phyloP scores from a whole-genome alignment of 768 basidiomycete species.

The Rhodotorula graminis region DNA sequence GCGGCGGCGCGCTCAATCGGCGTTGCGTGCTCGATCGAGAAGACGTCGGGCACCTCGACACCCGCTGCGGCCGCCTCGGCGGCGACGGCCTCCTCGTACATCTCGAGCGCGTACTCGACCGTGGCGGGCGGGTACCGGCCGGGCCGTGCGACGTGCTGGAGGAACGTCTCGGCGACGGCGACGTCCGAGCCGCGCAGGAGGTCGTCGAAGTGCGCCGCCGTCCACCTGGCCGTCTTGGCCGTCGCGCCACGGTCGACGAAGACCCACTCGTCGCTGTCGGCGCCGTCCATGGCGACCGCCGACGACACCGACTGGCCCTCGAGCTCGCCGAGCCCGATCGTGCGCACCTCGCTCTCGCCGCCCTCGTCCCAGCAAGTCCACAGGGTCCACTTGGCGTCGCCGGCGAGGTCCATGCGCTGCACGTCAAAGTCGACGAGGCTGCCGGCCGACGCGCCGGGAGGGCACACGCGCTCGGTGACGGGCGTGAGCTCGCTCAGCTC shows the following conservation, averaged over 20 bases:
- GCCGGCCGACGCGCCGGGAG: constrained; percentile 31
- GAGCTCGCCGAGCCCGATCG: constrained; percentile 32
- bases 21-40: constrained; percentile 61
- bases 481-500: constrained; percentile 14
- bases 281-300: constrained; percentile 1
- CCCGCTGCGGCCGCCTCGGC: constrained; percentile 56
- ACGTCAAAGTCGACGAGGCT: constrained; percentile 41
- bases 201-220: constrained; percentile 83
- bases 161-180: constrained; percentile 66
- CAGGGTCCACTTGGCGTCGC: constrained; percentile 56
- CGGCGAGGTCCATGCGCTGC: constrained; percentile 45
- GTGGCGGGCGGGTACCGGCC: constrained; percentile 81
- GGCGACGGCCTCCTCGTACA: constrained; percentile 70
- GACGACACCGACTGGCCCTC: constrained; percentile 34
- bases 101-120: constrained; percentile 72
- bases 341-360: constrained; percentile 12
- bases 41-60: constrained; percentile 46
- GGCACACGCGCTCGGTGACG: constrained; percentile 12
- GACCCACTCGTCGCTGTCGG: constrained; percentile 42
- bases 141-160: constrained; percentile 76
- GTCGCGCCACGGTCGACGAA: constrained; percentile 25
- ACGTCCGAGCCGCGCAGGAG: constrained; percentile 61
- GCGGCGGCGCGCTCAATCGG: constrained; percentile 70
- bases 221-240: constrained; percentile 46
- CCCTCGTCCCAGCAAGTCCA: constrained; percentile 70